phyloP scores from a whole-genome alignment of 2,329 filamentous ascomycete genomes.

The Dactylonectria macrodidyma region DNA sequence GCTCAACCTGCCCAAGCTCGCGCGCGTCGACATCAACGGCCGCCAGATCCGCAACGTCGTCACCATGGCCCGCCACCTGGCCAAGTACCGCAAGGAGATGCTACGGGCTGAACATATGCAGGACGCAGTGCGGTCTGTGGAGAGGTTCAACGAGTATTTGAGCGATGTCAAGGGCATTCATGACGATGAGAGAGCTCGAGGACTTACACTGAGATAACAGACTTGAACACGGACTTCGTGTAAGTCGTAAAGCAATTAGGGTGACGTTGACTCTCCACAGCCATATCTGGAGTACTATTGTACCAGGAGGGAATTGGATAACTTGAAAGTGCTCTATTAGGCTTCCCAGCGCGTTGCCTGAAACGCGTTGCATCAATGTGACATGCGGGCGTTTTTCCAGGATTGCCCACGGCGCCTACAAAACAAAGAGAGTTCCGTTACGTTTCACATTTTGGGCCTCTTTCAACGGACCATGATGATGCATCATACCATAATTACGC shows the following conservation, averaged over 20 bases:
- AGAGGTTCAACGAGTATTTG: conserved; percentile 30
- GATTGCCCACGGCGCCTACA: neutral
- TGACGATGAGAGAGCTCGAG: conserved; percentile 26
- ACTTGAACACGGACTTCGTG: neutral
- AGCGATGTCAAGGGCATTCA: conserved; percentile 27
- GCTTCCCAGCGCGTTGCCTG: neutral
- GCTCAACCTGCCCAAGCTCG: conserved; percentile 27
- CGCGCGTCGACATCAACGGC: conserved; percentile 42
- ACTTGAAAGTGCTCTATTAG: neutral
- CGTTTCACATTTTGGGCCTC: neutral
- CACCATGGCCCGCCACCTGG: conserved; percentile 34
- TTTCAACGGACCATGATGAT: neutral
- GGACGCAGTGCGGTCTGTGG: conserved; percentile 24
- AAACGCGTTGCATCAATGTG: neutral
- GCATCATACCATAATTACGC: too few species aligned
- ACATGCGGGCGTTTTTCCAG: neutral
- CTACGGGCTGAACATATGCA: conserved; percentile 29
- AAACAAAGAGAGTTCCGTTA: neutral
- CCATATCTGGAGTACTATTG: neutral
- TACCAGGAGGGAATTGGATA: neutral
- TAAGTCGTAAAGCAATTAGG: neutral
- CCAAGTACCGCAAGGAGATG: conserved; percentile 26
- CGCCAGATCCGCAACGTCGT: conserved; percentile 52
- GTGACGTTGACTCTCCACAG: neutral
- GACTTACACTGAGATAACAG: conserved; percentile 24